Conservation (phyloP, 176 grass and related monocot genomes). For the barley (Hordeum vulgare) region MorexV3_pseudomolecules_assembly NC_058518.1:341223621-341224120, state of each 20-base stretch:
- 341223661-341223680: background rate
- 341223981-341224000: background rate
- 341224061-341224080: background rate
- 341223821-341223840: slow-evolving; percentile 21
- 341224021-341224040: background rate
- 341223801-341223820: slow-evolving; percentile 16
- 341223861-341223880: slow-evolving; percentile 9
- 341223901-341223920: slow-evolving; percentile 5
- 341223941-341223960: slow-evolving; percentile 8
- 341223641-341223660: background rate
- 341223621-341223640: background rate
- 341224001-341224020: background rate
- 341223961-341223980: background rate
- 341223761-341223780: slow-evolving; percentile 6
- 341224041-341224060: slow-evolving; percentile 26
- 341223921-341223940: background rate
- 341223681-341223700: background rate
- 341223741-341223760: background rate
- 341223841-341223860: slow-evolving; percentile 18
- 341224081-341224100: background rate
- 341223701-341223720: background rate
- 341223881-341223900: slow-evolving; percentile 25
- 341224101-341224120: slow-evolving; percentile 55
- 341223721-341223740: background rate
- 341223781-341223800: background rate